A percentile compares a stretch with the other conserved stretches of the same genome.
Conservation (phyloP, 2,329 filamentous ascomycete species). For the Juglanconis juglandina region DNA sequence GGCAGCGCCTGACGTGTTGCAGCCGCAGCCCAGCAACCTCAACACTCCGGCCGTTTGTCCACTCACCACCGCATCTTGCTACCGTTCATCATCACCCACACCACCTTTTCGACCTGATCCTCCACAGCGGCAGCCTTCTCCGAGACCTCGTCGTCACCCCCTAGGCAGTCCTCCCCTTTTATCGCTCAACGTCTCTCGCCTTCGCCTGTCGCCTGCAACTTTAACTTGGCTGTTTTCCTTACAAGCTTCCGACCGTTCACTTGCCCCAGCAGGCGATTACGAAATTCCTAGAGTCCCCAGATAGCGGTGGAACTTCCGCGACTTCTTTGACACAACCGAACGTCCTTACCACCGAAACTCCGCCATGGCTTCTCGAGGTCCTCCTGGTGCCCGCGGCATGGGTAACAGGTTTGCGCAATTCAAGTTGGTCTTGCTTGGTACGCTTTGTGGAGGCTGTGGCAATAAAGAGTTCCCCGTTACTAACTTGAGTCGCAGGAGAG, state of each 20-base stretch:
- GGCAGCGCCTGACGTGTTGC: constrained; percentile 11
- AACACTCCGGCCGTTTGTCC: constrained; percentile 3
- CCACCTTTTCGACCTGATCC: constrained; percentile 6
- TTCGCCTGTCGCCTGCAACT: not conserved
- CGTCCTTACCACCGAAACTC: constrained; percentile 18
- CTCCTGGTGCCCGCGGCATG: constrained; percentile 58
- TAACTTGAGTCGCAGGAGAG: constrained; percentile 66
- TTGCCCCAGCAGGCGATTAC: constrained; percentile 2
- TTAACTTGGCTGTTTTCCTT: not conserved
- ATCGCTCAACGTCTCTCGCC: not conserved
- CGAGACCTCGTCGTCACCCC: constrained; percentile 11
- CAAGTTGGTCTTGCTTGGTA: constrained; percentile 96
- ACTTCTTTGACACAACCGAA: constrained; percentile 18
- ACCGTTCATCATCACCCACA: constrained; percentile 13
- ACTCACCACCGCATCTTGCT: constrained; percentile 9
- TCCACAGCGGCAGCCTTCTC: constrained; percentile 6
- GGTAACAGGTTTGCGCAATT: constrained; percentile 96
- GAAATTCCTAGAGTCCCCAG: constrained; percentile 7
- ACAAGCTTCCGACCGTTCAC: not conserved
- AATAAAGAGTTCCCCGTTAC: constrained; percentile 21
- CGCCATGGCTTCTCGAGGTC: constrained; percentile 80
- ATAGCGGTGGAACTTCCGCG: constrained; percentile 7
- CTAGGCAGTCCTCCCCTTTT: constrained; percentile 4
- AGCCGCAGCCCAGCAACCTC: constrained; percentile 3
- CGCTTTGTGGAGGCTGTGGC: constrained; percentile 28